Evolutionary conservation across 2,329 filamentous ascomycete species (phyloP), one percentile per base, ranked within the genome.

Genomic region (Xylariaceae sp.): DNA sequence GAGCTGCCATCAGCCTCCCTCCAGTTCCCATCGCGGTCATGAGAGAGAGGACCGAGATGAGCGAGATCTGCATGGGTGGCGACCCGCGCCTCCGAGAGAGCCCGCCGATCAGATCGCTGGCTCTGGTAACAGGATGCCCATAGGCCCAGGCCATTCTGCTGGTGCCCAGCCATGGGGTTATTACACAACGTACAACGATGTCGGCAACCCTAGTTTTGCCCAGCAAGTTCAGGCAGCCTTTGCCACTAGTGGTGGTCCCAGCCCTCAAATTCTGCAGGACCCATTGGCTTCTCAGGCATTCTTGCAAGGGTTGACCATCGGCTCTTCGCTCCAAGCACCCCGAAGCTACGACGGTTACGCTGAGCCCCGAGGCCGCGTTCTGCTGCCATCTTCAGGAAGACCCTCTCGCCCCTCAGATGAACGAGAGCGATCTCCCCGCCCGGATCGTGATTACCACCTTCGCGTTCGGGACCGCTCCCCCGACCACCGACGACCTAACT

Each of bases 271-370:
- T 11, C 36, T 61, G 14, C 37, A 44, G 14, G 50, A 61, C 27
- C 50, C 58, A n/a, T 16, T 53, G 27, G 56, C 58, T 8, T 47
- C 53, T 2, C 57, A 52, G 23, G 59, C 57, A 40, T 64, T 56
- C 39, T 42, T 64, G 21, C 50, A 62, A 42, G 60, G 61, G 22
- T 52, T 63, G 14, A 52, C 56, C 11, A 19, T 60, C 20, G 57
- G 58, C n/a, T 41, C 47, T 17, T 42, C 44, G n/a, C 40, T 44
- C 23, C 47, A 16, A 25, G 22, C 39, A 32, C 39, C 47, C 33
- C 37, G 40, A 10, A 29, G 19, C 23, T 47, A 49, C 17, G 35
- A 49, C 8, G 19, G 37, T n/a, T 48, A 48, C 40, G 14, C 42
- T 42, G 47, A 50, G 42, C 40, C 41, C 5, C 47, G 12, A 19